A percentile compares a stretch with the other conserved stretches of the same genome.
Evolutionary conservation across 495 filamentous ascomycete species (phyloP).

Genomic region (Staphylotrichum tortipilum): DNA sequence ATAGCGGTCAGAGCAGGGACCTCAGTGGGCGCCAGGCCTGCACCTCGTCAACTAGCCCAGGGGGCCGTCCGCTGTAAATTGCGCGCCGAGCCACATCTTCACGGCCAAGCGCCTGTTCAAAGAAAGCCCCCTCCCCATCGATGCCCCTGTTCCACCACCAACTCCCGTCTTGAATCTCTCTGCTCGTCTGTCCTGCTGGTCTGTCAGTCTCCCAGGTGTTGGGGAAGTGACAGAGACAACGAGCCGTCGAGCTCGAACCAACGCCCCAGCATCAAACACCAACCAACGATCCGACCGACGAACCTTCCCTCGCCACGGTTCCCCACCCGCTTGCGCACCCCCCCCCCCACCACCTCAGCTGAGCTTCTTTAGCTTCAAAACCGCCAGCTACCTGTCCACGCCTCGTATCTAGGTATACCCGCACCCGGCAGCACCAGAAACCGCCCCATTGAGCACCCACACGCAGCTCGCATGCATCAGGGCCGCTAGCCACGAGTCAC

Average conservation of each 20-base stretch:
- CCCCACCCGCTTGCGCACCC: too few species aligned
- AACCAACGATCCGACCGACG: too few species aligned
- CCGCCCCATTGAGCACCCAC: not conserved
- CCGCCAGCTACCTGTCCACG: too few species aligned
- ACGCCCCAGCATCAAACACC: too few species aligned
- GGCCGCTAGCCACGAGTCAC: not conserved
- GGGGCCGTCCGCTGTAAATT: not conserved
- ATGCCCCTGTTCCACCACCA: not conserved
- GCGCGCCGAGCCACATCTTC: conserved; percentile 4
- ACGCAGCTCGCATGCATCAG: not conserved
- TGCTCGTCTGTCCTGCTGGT: too few species aligned
- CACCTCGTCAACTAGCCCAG: not conserved
- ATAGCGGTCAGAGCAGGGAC: not conserved
- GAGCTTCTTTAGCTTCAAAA: too few species aligned
- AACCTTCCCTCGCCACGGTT: too few species aligned
- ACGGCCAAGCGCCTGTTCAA: too few species aligned
- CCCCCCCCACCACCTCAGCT: too few species aligned
- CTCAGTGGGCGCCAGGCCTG: not conserved
- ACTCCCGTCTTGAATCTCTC: not conserved
- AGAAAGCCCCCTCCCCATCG: not conserved
- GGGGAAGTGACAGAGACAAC: not conserved
- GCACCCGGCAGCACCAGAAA: too few species aligned
- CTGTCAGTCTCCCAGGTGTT: not conserved
- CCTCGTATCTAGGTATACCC: too few species aligned
- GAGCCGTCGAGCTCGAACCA: not conserved